Evolutionary conservation across 2,329 filamentous ascomycete species (phyloP), one percentile per base, ranked within the genome.

Genomic region (Epichloe gansuensis): DNA sequence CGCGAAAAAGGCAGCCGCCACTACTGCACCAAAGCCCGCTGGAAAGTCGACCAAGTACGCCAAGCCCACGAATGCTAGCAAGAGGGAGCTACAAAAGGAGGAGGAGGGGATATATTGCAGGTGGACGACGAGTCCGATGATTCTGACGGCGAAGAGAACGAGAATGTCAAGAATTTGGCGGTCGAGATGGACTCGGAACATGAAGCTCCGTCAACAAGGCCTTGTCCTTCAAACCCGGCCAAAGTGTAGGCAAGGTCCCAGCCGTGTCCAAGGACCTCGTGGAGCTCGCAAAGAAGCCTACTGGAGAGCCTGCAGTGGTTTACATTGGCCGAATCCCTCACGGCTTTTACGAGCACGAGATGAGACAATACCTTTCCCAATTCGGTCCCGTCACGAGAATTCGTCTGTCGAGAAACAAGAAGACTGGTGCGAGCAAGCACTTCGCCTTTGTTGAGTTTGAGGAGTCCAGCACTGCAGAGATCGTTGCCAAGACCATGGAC

Each of bases 401-500:
- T 53, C 84, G 91, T 57, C 77, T 98, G 45, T 93, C 90, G 31
- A 85, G 93, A 62, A 97, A 95, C 76, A 89, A 87, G 70, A 86
- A 86, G 68, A 97, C 91, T 1, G 93, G 93, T 52, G 82, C 82
- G 54, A 90, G 86, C 67, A 95, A 93, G 75, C 93, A 97, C 75
- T 95, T 86, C 65, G 93, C 89, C 35, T 98, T 96, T 69, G 79
- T 98, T 63, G 89, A 98, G 71, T 98, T 98, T 64, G 73, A 76
- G 37, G 84, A 89, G 53, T 87, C 90, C 48, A 72, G 70, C 58
- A 80, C 78, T n/a, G 91, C 93, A 41, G 85, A 88, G 62, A 90
- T 97, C 60, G 91, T 95, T 34, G 85, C 88, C 48, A 88, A 90
- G 72, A 95, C 93, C 23, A 98, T 98, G 93, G 82, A 96, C 75